Percentiles rank a stretch among this genome's conserved stretches.
Evolutionary conservation across 2,329 filamentous ascomycete genomes (phyloP).

Genomic region (Endothia cerciana): DNA sequence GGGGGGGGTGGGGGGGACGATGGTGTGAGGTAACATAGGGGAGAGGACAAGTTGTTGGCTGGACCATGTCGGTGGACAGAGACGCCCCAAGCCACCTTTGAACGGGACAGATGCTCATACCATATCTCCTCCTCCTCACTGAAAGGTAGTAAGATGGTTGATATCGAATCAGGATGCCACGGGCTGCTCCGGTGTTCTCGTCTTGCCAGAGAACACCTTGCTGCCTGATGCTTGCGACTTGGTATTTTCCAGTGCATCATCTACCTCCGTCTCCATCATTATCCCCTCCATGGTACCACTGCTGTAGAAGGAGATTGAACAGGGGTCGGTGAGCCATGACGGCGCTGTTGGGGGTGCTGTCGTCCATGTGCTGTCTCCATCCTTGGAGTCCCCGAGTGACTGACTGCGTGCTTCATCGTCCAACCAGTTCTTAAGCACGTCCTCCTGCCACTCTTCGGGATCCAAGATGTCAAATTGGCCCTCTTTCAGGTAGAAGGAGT

Average conservation of each 20-base stretch:
- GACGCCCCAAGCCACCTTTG: no score
- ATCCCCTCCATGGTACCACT: background rate
- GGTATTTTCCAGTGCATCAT: background rate
- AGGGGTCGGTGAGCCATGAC: background rate
- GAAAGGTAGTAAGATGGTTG: no score
- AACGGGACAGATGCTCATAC: no score
- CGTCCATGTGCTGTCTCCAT: background rate
- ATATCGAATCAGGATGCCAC: no score
- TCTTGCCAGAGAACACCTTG: background rate
- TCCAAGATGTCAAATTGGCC: slow-evolving; percentile 39
- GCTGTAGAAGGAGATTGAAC: background rate
- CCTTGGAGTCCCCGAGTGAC: slow-evolving; percentile 26
- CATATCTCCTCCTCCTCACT: no score
- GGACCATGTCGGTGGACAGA: no score
- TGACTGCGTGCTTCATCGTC: slow-evolving; percentile 39
- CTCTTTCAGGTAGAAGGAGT: slow-evolving; percentile 40
- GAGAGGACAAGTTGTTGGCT: no score
- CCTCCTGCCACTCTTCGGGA: slow-evolving; percentile 45
- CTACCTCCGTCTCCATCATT: background rate
- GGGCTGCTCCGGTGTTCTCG: no score
- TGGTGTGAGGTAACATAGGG: no score
- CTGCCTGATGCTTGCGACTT: background rate
- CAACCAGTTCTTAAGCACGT: slow-evolving; percentile 47
- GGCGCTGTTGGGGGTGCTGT: background rate
- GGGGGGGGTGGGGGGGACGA: no score